Conservation (phyloP, 1,284 basidiomycete genomes). For the Trametes pubescens region DNA sequence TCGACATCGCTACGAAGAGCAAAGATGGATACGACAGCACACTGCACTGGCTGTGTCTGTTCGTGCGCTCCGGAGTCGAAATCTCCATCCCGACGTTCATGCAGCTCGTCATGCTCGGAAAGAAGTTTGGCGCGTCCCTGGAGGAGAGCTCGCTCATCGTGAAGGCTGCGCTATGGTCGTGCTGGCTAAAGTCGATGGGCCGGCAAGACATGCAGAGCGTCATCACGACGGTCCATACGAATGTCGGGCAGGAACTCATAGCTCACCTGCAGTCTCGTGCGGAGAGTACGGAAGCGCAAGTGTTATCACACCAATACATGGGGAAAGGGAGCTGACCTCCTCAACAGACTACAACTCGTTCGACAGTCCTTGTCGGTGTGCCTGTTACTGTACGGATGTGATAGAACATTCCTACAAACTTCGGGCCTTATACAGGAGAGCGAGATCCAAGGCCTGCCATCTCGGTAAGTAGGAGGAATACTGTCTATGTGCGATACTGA, state of each 20-base stretch:
- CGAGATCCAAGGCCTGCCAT: constrained; percentile 60
- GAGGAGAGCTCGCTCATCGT: constrained; percentile 55
- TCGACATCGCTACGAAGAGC: constrained; percentile 53
- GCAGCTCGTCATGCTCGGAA: constrained; percentile 53
- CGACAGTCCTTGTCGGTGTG: constrained; percentile 64
- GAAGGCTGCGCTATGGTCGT: constrained; percentile 56
- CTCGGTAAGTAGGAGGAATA: constrained; percentile 50
- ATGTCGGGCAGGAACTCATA: constrained; percentile 49
- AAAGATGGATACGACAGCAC: constrained; percentile 57
- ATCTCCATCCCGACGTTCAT: constrained; percentile 62
- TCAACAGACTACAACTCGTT: constrained; percentile 52
- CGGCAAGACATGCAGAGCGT: constrained; percentile 63
- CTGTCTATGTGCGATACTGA: not conserved
- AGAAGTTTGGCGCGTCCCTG: constrained; percentile 51
- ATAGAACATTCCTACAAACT: constrained; percentile 53
- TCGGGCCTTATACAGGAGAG: constrained; percentile 53
- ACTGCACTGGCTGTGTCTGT: constrained; percentile 70
- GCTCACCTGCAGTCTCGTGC: constrained; percentile 42
- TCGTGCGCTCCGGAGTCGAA: constrained; percentile 74
- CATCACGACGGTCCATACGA: constrained; percentile 57
- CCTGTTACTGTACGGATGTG: constrained; percentile 71
- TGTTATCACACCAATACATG: not conserved
- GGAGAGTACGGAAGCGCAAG: constrained; percentile 32
- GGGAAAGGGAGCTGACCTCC: constrained; percentile 1
- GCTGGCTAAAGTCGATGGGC: constrained; percentile 64